Percentiles rank a stretch among this genome's conserved stretches.
phyloP scores from a whole-genome alignment of 257 asterid species.

The Fraxinus americana region DNA sequence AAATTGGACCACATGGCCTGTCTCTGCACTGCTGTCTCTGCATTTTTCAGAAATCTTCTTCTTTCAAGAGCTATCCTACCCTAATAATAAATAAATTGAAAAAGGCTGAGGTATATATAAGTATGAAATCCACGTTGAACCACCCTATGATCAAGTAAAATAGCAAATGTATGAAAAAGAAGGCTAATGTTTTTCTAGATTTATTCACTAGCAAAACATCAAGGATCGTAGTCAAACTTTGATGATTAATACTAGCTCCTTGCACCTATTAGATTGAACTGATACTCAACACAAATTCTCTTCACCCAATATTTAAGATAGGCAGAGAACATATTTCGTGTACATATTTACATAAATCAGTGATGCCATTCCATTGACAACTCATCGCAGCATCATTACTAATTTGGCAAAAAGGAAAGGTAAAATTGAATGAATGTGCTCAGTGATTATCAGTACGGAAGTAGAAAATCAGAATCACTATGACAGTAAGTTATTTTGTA shows the following conservation, averaged over 20 bases:
- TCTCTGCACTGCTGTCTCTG: slow-evolving; percentile 93
- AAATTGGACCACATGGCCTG: slow-evolving; percentile 96
- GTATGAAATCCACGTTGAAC: not conserved
- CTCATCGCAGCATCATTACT: not conserved
- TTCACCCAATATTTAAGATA: not conserved
- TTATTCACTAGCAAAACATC: slow-evolving; percentile 11
- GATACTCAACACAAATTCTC: not conserved
- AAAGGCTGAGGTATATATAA: not conserved
- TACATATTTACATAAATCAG: slow-evolving; percentile 3
- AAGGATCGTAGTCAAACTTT: not conserved
- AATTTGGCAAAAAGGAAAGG: not conserved
- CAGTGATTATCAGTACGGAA: not conserved
- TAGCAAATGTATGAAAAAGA: not conserved
- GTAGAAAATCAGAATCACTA: not conserved
- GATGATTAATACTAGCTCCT: not conserved
- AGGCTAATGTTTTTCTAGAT: not conserved
- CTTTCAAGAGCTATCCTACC: slow-evolving; percentile 99
- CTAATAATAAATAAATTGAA: slow-evolving; percentile 44
- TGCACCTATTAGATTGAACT: not conserved
- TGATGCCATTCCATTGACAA: slow-evolving; percentile 17
- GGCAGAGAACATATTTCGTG: slow-evolving; percentile 9
- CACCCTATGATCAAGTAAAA: slow-evolving; percentile 13
- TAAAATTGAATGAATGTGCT: not conserved
- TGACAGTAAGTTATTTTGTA: not conserved
- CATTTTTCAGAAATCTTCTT: slow-evolving; percentile 86